These are phyloP conservation scores for Alternaria triticina DNA, from an alignment of 2,329 filamentous ascomycete genomes.

Conservation along the genomic window DNA sequence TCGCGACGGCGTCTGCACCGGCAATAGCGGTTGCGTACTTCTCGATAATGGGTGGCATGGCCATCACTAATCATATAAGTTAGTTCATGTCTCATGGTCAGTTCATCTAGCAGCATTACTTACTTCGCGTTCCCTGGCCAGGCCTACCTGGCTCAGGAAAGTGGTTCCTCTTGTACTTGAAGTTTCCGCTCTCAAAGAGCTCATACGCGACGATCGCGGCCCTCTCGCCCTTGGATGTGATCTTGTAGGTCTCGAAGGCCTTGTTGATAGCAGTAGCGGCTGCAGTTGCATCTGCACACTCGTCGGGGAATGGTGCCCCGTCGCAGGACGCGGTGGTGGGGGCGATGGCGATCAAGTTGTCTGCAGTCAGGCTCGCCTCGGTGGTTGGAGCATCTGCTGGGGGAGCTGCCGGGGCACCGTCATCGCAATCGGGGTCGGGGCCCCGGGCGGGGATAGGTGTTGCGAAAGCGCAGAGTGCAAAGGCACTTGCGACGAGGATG, in stretches of 20 bases:
- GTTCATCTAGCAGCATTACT: background rate
- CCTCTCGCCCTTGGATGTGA: constrained; percentile 64
- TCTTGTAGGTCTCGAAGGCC: constrained; percentile 64
- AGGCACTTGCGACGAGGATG: constrained; percentile 28
- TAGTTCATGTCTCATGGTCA: background rate
- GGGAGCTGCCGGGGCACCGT: background rate
- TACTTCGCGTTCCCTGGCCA: constrained; percentile 69
- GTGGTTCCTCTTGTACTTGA: constrained; percentile 74
- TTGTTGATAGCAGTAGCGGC: constrained; percentile 64
- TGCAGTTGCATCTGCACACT: constrained; percentile 66
- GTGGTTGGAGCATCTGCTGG: background rate
- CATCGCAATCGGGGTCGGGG: constrained; percentile 3
- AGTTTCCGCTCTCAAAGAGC: constrained; percentile 72
- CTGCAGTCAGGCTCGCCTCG: constrained; percentile 25
- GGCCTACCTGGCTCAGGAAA: constrained; percentile 54
- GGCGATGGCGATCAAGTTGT: constrained; percentile 60
- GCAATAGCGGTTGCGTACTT: constrained; percentile 61
- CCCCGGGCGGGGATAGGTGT: constrained; percentile 18
- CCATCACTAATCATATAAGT: constrained; percentile 57
- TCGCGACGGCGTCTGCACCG: constrained; percentile 41
- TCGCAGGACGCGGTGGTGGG: constrained; percentile 63
- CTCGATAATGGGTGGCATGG: constrained; percentile 61
- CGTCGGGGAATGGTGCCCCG: constrained; percentile 53
- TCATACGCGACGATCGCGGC: constrained; percentile 75
- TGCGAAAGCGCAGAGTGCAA: constrained; percentile 49